These are phyloP conservation scores for Breviolum minutum DNA, from an alignment of 73 alveolate species.

Conservation along the genomic window DNA sequence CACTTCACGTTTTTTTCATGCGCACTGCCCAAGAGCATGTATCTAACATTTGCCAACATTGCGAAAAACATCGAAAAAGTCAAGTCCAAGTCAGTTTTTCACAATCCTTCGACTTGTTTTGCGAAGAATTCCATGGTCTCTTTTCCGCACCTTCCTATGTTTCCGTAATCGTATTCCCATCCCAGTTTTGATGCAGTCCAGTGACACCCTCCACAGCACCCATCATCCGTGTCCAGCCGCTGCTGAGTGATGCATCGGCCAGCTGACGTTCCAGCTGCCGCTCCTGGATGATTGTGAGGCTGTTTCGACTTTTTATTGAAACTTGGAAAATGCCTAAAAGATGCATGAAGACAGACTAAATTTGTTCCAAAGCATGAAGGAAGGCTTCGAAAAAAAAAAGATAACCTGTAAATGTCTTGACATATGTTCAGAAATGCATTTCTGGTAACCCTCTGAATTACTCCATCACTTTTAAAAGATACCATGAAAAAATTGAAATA, in stretches of 20 bases:
- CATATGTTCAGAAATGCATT: background rate
- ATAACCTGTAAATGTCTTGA: background rate
- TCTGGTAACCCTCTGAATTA: background rate
- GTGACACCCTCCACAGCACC: constrained; percentile 45
- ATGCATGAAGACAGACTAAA: background rate
- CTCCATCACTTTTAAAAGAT: background rate
- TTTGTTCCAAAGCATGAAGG: background rate
- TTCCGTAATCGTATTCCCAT: background rate
- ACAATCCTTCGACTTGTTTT: background rate
- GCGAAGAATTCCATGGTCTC: background rate
- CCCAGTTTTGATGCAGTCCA: background rate
- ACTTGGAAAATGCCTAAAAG: background rate
- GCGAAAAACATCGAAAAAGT: no score
- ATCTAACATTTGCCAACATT: no score
- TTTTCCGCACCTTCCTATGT: background rate
- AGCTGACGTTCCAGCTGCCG: constrained; percentile 63
- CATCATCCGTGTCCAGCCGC: constrained; percentile 55
- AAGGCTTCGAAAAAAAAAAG: background rate
- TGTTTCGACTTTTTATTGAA: no score
- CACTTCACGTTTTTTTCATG: no score
- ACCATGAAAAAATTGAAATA: background rate
- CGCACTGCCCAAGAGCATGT: no score
- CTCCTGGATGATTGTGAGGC: background rate
- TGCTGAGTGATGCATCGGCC: constrained; percentile 66
- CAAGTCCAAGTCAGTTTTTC: no score